phyloP scores from a whole-genome alignment of 2,329 filamentous ascomycete species.

The Diaporthe sp. region DNA sequence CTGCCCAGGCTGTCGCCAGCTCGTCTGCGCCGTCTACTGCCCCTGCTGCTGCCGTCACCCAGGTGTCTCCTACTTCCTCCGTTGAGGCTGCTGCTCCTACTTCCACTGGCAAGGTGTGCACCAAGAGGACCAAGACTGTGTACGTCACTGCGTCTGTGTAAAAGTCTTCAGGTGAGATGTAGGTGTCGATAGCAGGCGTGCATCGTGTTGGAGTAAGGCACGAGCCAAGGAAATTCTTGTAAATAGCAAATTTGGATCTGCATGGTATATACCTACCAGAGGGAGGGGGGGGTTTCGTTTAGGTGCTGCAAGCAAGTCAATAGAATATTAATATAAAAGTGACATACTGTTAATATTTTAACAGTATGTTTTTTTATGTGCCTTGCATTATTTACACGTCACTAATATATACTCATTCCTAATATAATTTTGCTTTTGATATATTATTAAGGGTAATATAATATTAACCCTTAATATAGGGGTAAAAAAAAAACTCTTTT shows the following conservation, averaged over 20 bases:
- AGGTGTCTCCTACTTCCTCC: background rate
- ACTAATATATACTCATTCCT: too few species aligned
- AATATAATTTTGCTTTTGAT: too few species aligned
- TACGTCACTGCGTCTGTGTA: constrained; percentile 40
- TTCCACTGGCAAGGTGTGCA: constrained; percentile 19
- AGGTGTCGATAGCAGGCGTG: background rate
- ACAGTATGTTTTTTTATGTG: too few species aligned
- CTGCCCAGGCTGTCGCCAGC: background rate
- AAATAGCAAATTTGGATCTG: constrained; percentile 10
- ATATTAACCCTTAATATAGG: too few species aligned
- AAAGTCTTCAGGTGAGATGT: background rate
- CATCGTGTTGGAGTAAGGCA: background rate
- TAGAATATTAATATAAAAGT: too few species aligned
- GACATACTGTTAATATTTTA: too few species aligned
- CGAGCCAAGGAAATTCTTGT: background rate
- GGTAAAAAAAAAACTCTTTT: too few species aligned
- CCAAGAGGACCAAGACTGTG: constrained; percentile 40
- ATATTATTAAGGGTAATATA: too few species aligned
- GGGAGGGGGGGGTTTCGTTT: too few species aligned
- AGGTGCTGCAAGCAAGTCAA: too few species aligned
- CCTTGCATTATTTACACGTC: too few species aligned
- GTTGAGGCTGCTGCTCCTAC: constrained; percentile 16
- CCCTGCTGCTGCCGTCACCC: background rate
- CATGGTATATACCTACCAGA: background rate
- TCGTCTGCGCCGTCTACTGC: background rate